Conservation (phyloP, 345 rosid species). For the Psidium friedrichsthalianum region DNA sequence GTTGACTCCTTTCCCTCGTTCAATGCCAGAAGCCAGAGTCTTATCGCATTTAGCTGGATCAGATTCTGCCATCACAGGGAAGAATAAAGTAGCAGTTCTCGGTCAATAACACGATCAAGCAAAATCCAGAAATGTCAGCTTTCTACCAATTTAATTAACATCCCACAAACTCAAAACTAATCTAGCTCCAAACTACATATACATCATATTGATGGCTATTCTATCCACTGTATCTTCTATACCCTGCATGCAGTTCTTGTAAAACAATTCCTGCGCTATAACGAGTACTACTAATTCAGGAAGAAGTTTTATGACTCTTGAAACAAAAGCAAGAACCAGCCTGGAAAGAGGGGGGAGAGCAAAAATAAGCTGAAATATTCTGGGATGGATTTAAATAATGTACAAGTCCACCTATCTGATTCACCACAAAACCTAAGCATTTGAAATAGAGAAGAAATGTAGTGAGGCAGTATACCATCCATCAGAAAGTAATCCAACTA, state of each 20-base stretch:
- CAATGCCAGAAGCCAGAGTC: conserved; percentile 25
- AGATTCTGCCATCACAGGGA: conserved; percentile 46
- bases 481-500: not conserved
- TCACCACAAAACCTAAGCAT: not conserved
- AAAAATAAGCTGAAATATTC: not conserved
- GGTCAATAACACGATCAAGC: not conserved
- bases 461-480: not conserved
- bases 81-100: not conserved
- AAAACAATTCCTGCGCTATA: not conserved
- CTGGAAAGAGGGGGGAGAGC: not conserved
- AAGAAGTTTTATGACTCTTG: not conserved
- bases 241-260: not conserved
- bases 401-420: not conserved
- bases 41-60: conserved; percentile 37
- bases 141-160: not conserved
- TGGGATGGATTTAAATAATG: not conserved
- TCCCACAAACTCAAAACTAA: not conserved
- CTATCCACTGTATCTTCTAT: not conserved
- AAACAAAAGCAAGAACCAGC: not conserved
- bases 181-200: not conserved
- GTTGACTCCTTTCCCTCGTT: conserved; percentile 40
- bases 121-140: not conserved
- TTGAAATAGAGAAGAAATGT: not conserved
- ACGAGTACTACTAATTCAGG: not conserved
- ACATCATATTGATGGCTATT: not conserved